Conservation (phyloP, 2,329 filamentous ascomycete genomes). For the Aspergillus oerlinghausenensis region DNA sequence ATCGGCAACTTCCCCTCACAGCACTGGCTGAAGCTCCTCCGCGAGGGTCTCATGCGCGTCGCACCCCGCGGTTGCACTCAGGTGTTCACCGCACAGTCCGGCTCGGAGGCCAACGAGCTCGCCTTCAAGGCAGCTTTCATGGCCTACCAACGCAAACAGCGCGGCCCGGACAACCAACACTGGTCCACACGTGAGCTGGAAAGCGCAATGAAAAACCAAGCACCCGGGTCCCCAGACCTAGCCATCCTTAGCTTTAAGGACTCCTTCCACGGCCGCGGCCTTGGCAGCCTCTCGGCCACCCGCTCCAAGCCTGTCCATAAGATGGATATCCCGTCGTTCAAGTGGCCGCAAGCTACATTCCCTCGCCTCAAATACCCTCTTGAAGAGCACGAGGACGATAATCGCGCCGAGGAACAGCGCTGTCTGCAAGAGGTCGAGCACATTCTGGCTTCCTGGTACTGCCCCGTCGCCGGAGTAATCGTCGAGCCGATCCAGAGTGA, state of each 20-base stretch:
- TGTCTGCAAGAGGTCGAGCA: constrained; percentile 1
- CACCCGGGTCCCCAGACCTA: constrained; percentile 4
- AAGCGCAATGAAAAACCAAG: constrained; percentile 6
- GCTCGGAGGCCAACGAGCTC: constrained; percentile 8
- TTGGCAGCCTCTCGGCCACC: constrained; percentile 6
- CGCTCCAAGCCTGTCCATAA: constrained; percentile 8
- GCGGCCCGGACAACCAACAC: not conserved
- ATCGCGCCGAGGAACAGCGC: not conserved
- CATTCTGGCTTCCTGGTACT: constrained; percentile 3
- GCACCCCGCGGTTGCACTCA: constrained; percentile 3
- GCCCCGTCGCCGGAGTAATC: constrained; percentile 3
- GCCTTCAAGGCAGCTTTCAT: constrained; percentile 8
- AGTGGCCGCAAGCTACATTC: constrained; percentile 7
- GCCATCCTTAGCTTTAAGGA: constrained; percentile 8
- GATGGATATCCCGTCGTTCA: constrained; percentile 6
- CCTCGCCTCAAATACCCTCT: constrained; percentile 6
- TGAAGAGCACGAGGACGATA: constrained; percentile 8
- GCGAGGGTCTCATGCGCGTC: constrained; percentile 4
- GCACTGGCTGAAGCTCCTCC: constrained; percentile 1
- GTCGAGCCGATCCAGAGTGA: constrained; percentile 6
- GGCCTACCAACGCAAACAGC: constrained; percentile 3
- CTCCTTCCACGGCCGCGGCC: constrained; percentile 8
- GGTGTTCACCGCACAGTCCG: constrained; percentile 4
- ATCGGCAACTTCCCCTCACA: constrained; percentile 5
- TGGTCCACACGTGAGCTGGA: constrained; percentile 3